Evolutionary conservation across 1,284 basidiomycete genomes (phyloP).

Genomic region (Trametes polyzona): DNA sequence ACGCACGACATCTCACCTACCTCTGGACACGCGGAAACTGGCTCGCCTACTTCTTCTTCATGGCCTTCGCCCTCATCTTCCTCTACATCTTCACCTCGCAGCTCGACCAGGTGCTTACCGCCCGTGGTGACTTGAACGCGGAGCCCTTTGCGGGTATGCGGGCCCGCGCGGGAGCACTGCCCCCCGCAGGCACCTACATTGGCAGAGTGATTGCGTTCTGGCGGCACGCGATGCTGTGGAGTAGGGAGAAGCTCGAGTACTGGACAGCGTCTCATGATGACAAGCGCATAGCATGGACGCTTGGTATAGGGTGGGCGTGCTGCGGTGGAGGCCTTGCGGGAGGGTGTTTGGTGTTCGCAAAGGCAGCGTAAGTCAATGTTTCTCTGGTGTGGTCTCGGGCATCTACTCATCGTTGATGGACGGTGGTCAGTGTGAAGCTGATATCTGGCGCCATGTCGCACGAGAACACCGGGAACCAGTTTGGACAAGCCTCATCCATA

Average conservation of each 20-base stretch:
- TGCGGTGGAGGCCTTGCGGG: slow-evolving; percentile 89
- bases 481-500: slow-evolving; percentile 80
- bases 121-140: slow-evolving; percentile 65
- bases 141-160: slow-evolving; percentile 54
- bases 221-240: slow-evolving; percentile 51
- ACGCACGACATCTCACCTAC: slow-evolving; percentile 72
- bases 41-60: slow-evolving; percentile 86
- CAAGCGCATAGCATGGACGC: slow-evolving; percentile 81
- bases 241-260: slow-evolving; percentile 67
- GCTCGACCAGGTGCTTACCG: slow-evolving; percentile 69
- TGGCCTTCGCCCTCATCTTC: slow-evolving; percentile 68
- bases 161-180: slow-evolving; percentile 30
- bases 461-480: slow-evolving; percentile 83
- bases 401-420: neutral
- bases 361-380: slow-evolving; percentile 72
- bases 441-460: slow-evolving; percentile 76
- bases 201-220: slow-evolving; percentile 44
- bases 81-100: slow-evolving; percentile 68
- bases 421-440: slow-evolving; percentile 64
- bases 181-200: slow-evolving; percentile 33
- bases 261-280: slow-evolving; percentile 84
- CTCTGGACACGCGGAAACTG: slow-evolving; percentile 87
- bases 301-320: slow-evolving; percentile 92
- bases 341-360: slow-evolving; percentile 89
- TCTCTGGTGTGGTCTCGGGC: slow-evolving; percentile 5